A percentile compares a stretch with the other conserved stretches of the same genome.
Conservation (phyloP, 2,329 filamentous ascomycete genomes). For the Colletotrichum theobromicola region DNA sequence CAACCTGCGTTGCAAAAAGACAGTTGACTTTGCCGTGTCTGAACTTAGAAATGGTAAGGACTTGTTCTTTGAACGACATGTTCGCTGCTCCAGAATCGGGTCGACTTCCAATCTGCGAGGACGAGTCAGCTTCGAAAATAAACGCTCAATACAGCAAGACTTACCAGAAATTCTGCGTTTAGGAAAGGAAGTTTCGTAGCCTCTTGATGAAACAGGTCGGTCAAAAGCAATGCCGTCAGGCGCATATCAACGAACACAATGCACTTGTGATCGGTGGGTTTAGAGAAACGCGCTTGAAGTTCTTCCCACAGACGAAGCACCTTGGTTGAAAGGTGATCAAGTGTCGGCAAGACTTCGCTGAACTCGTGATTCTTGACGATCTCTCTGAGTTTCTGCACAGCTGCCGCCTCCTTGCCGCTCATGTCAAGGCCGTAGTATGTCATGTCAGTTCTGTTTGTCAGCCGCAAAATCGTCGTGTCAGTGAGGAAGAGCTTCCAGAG, state of each 20-base stretch:
- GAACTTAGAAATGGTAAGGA: constrained; percentile 73
- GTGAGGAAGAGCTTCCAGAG: constrained; percentile 77
- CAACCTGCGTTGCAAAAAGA: constrained; percentile 70
- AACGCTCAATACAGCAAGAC: constrained; percentile 18
- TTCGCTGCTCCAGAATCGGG: neutral
- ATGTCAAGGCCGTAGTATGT: constrained; percentile 27
- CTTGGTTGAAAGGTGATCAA: constrained; percentile 71
- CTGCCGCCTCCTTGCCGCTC: constrained; percentile 58
- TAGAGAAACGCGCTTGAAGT: constrained; percentile 67
- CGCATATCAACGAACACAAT: constrained; percentile 88
- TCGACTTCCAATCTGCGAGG: constrained; percentile 8
- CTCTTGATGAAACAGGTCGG: constrained; percentile 66
- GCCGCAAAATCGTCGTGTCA: constrained; percentile 64
- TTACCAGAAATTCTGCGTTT: constrained; percentile 66
- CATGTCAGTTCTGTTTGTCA: constrained; percentile 58
- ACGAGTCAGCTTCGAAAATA: neutral
- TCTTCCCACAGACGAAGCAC: constrained; percentile 66
- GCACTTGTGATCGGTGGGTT: constrained; percentile 66
- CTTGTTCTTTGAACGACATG: constrained; percentile 75
- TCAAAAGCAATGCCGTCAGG: constrained; percentile 76
- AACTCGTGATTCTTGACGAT: constrained; percentile 61
- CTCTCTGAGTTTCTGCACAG: constrained; percentile 63
- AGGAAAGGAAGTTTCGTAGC: constrained; percentile 64
- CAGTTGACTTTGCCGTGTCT: constrained; percentile 65
- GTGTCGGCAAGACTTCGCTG: constrained; percentile 30